Percentiles rank a stretch among this genome's conserved stretches.
Evolutionary conservation across 2,329 filamentous ascomycete species (phyloP).

Genomic region (Biscogniauxia mediterranea): DNA sequence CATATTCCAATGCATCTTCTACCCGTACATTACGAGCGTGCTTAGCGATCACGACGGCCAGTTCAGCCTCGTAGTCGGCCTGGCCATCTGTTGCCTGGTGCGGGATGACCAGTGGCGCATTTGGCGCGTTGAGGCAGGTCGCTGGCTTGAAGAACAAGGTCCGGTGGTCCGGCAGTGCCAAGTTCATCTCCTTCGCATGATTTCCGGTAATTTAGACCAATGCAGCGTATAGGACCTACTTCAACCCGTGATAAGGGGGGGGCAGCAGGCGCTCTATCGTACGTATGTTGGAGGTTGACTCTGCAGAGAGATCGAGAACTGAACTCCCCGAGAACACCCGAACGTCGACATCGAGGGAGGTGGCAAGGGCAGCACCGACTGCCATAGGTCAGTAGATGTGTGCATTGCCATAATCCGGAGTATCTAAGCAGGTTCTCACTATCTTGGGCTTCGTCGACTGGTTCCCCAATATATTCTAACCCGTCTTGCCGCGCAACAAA

Average conservation of each 20-base stretch:
- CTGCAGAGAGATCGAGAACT: conserved; percentile 3
- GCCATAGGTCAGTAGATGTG: background rate
- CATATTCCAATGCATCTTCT: conserved; percentile 38
- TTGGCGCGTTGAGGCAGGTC: conserved; percentile 32
- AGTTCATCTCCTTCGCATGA: conserved; percentile 36
- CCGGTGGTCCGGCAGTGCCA: conserved; percentile 20
- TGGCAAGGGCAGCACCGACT: conserved; percentile 9
- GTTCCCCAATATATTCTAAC: conserved; percentile 8
- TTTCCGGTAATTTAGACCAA: conserved; percentile 38
- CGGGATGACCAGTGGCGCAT: conserved; percentile 36
- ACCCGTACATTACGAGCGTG: conserved; percentile 40
- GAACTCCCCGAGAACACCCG: conserved; percentile 3
- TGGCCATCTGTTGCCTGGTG: conserved; percentile 38
- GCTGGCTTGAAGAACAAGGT: conserved; percentile 42
- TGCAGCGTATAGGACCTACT: conserved; percentile 12
- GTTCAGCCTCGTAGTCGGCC: conserved; percentile 39
- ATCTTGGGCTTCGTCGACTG: conserved; percentile 5
- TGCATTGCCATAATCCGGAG: background rate
- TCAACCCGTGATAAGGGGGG: conserved; percentile 4
- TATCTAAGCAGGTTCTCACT: background rate
- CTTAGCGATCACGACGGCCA: conserved; percentile 24
- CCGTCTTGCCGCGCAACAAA: conserved; percentile 10
- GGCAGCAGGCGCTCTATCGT: conserved; percentile 7
- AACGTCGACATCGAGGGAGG: conserved; percentile 3
- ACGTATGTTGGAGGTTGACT: background rate